Conservation (phyloP, 169 alveolate genomes). For the Plasmodium sp. region DNA sequence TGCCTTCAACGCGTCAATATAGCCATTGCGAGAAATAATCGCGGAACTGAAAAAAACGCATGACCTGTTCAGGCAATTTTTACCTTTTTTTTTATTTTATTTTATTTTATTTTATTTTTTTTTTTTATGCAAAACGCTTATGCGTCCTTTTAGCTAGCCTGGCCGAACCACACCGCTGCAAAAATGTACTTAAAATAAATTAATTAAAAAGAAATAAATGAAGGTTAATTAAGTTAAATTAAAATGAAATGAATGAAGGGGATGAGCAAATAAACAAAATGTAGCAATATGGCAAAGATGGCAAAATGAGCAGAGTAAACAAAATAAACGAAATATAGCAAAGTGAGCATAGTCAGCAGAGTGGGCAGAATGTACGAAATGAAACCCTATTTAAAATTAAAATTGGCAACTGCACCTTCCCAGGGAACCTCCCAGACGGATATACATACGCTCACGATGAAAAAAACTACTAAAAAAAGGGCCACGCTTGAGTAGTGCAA, state of each 20-base stretch:
- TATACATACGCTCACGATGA: neutral
- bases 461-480: neutral
- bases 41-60: neutral
- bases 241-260: neutral
- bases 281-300: neutral
- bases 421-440: neutral
- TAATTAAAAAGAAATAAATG: neutral
- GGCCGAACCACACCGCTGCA: neutral
- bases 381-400: neutral
- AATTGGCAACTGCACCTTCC: neutral
- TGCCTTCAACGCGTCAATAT: neutral
- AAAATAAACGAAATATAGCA: neutral
- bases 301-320: neutral
- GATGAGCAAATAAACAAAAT: neutral
- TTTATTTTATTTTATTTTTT: neutral
- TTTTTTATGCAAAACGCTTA: neutral
- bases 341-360: neutral
- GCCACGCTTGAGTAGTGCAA: neutral
- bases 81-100: neutral
- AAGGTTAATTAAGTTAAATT: neutral
- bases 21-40: neutral
- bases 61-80: neutral
- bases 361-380: neutral
- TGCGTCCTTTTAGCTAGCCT: neutral
- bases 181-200: neutral